Evolutionary conservation across 495 filamentous ascomycete species (phyloP).

Genomic region (Durotheca rogersii): DNA sequence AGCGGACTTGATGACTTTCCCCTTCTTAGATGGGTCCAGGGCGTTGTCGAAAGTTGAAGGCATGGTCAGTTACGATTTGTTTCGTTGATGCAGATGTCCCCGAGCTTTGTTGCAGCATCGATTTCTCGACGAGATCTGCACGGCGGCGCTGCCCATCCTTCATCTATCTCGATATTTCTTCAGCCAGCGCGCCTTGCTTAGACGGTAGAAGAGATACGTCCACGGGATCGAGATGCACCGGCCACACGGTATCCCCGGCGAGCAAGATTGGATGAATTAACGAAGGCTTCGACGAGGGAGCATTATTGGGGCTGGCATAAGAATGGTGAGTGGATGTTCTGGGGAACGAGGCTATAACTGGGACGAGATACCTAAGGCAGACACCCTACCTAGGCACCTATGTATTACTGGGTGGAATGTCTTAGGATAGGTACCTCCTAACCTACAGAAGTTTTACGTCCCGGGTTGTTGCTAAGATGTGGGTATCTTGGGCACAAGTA

Average conservation of each 20-base stretch:
- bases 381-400: no score
- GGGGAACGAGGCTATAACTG: no score
- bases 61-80: no score
- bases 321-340: not conserved
- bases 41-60: conserved; percentile 43
- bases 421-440: no score
- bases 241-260: not conserved
- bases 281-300: not conserved
- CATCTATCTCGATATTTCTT: not conserved
- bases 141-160: conserved; percentile 11
- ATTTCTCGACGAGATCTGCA: conserved; percentile 17
- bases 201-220: no score
- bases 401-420: no score
- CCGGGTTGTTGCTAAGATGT: no score
- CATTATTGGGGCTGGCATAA: not conserved
- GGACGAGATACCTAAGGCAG: conserved; percentile 16
- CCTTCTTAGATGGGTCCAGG: conserved; percentile 47
- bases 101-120: conserved; percentile 6
- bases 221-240: not conserved
- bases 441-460: no score
- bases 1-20: conserved; percentile 60
- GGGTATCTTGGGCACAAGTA: no score
- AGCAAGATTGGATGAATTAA: conserved; percentile 1
- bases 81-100: conserved; percentile 6
- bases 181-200: not conserved